Conservation (phyloP, 208 protist genomes). For the Crithidia mellificae region DNA sequence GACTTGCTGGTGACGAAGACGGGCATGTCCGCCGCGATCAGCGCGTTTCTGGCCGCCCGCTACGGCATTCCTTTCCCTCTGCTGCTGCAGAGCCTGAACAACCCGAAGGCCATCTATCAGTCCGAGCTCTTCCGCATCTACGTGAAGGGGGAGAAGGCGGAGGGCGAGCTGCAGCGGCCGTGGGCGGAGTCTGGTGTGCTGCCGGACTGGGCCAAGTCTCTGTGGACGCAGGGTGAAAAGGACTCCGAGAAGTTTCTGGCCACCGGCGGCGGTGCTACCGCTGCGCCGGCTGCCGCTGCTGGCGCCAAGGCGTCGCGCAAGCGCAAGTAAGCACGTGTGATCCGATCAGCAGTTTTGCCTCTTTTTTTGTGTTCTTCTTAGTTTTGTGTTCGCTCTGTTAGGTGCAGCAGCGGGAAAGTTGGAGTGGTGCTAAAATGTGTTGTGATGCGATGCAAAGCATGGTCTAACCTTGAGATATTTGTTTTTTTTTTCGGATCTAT, state of each 20-base stretch:
- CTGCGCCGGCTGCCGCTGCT: conserved; percentile 1
- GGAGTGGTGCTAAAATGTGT: not conserved
- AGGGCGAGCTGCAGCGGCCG: conserved; percentile 63
- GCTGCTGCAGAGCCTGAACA: conserved; percentile 82
- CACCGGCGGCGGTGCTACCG: conserved; percentile 8
- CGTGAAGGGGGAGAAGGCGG: conserved; percentile 43
- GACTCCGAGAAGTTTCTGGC: conserved; percentile 40
- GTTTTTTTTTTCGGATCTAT: no score
- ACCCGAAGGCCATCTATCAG: conserved; percentile 68
- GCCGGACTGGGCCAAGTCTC: conserved; percentile 58
- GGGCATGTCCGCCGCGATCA: conserved; percentile 49
- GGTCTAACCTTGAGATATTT: no score
- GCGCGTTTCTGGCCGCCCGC: conserved; percentile 49
- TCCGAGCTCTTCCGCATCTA: conserved; percentile 74
- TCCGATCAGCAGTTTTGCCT: no score
- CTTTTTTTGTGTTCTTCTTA: no score
- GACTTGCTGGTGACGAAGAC: conserved; percentile 69
- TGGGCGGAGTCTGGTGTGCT: conserved; percentile 64
- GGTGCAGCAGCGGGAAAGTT: not conserved
- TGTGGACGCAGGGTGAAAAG: conserved; percentile 50
- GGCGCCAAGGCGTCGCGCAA: conserved; percentile 31
- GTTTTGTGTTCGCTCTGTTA: no score
- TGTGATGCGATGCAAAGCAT: not conserved
- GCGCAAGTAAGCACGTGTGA: conserved; percentile 42
- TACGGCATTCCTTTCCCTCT: conserved; percentile 74